These are phyloP conservation scores for Xylogone sp. DNA, from an alignment of 2,329 filamentous ascomycete genomes.

Conservation along the genomic window DNA sequence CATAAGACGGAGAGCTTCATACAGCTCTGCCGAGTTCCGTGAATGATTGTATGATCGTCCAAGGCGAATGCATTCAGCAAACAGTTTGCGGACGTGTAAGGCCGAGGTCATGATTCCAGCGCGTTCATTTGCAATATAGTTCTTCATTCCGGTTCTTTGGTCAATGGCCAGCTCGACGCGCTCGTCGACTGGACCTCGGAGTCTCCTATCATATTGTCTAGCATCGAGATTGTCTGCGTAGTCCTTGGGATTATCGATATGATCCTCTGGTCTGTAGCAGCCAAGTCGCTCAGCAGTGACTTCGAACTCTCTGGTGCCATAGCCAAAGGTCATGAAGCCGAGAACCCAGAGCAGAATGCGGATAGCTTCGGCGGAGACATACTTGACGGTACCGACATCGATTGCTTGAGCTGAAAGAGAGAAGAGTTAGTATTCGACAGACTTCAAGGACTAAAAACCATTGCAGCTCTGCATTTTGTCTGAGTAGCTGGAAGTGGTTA, in stretches of 20 bases:
- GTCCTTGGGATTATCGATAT: conserved; percentile 76
- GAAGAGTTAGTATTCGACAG: not conserved
- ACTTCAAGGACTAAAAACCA: too few relatives aligned
- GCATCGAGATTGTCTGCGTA: conserved; percentile 90
- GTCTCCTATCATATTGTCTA: conserved; percentile 72
- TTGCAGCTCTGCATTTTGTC: too few relatives aligned
- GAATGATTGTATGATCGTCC: conserved; percentile 67
- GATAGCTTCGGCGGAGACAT: conserved; percentile 86
- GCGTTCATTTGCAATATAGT: conserved; percentile 87
- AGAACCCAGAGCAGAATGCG: conserved; percentile 84
- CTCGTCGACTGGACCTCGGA: conserved; percentile 81
- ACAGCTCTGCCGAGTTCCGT: conserved; percentile 70
- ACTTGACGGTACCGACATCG: conserved; percentile 88
- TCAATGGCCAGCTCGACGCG: conserved; percentile 75
- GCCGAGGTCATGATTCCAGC: conserved; percentile 79
- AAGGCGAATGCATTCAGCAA: conserved; percentile 72
- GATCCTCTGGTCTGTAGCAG: conserved; percentile 78
- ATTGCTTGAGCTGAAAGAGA: conserved; percentile 71
- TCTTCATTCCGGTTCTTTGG: conserved; percentile 74
- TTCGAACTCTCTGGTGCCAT: conserved; percentile 79
- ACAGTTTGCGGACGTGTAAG: conserved; percentile 69
- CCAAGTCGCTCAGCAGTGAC: conserved; percentile 76
- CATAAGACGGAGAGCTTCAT: conserved; percentile 81
- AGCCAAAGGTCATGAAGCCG: conserved; percentile 86
- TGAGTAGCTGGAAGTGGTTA: too few relatives aligned